phyloP scores from a whole-genome alignment of 140 eudicot genomes.

The Erigeron philadelphicus region DNA sequence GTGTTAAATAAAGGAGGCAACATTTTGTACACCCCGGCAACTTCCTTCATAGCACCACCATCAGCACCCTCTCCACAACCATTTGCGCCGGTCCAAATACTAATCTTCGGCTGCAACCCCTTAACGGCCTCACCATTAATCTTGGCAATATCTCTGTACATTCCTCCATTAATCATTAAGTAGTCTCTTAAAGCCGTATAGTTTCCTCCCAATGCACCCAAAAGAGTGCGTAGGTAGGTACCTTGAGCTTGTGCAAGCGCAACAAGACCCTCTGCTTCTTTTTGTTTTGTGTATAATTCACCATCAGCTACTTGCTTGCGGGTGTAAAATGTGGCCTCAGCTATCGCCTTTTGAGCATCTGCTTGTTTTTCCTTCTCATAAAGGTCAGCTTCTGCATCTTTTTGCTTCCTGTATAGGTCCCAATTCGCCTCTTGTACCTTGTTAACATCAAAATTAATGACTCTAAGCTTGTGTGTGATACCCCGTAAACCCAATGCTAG shows the following conservation, averaged over 20 bases:
- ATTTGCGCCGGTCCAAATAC: constrained; percentile 30
- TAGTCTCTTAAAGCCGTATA: constrained; percentile 33
- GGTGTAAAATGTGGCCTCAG: constrained; percentile 32
- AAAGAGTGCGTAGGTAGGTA: constrained; percentile 29
- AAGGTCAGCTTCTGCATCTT: constrained; percentile 29
- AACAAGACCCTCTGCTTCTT: constrained; percentile 34
- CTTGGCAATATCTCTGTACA: constrained; percentile 37
- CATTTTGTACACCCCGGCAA: constrained; percentile 26
- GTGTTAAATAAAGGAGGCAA: constrained; percentile 61
- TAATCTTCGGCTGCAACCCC: constrained; percentile 39
- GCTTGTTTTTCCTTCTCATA: constrained; percentile 23
- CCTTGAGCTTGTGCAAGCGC: constrained; percentile 40
- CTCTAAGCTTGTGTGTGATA: too few species aligned
- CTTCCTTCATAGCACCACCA: constrained; percentile 12
- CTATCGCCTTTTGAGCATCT: constrained; percentile 34
- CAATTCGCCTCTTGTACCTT: constrained; percentile 58
- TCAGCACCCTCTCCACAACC: constrained; percentile 13
- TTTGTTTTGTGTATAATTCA: constrained; percentile 35
- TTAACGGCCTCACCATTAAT: constrained; percentile 31
- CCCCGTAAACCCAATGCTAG: too few species aligned
- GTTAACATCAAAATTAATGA: not conserved
- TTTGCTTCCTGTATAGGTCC: constrained; percentile 47
- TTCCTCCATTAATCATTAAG: constrained; percentile 34
- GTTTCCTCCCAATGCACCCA: constrained; percentile 33
- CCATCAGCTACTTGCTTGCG: constrained; percentile 32